Conservation (phyloP, 1,139 yeast genomes). For the Eremothecium cymbalariae region DNA sequence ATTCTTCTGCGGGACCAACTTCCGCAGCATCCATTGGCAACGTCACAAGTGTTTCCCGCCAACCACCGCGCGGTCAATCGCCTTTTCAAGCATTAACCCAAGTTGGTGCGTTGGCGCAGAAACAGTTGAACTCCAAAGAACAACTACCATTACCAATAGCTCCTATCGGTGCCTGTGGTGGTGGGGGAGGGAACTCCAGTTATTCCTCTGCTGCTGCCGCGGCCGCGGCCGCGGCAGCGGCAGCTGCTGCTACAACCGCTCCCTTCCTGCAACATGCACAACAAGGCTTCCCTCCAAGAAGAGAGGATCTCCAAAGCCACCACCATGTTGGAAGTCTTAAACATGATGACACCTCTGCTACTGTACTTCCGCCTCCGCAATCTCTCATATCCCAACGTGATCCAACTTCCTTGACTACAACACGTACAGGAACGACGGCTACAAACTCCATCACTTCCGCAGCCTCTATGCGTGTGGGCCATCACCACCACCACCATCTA, state of each 20-base stretch:
- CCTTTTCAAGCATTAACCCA: constrained; percentile 5
- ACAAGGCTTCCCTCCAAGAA: not conserved
- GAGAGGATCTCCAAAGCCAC: constrained; percentile 1
- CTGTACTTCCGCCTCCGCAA: constrained; percentile 4
- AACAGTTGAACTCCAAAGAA: constrained; percentile 5
- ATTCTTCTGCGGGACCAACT: not conserved
- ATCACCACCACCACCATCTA: not conserved
- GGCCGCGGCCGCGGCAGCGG: constrained; percentile 7
- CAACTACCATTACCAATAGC: constrained; percentile 5
- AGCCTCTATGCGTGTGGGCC: too few species aligned
- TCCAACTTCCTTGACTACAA: too few species aligned
- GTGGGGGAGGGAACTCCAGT: constrained; percentile 1
- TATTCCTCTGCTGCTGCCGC: not conserved
- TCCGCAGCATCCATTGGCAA: not conserved
- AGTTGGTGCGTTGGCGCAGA: constrained; percentile 5
- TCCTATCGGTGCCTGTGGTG: constrained; percentile 8
- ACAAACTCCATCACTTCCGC: too few species aligned
- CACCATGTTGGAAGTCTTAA: not conserved
- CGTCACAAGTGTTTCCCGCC: not conserved
- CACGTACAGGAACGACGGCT: too few species aligned
- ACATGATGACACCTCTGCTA: not conserved
- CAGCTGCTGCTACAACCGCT: constrained; percentile 10
- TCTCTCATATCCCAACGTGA: constrained; percentile 1
- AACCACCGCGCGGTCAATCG: constrained; percentile 4
- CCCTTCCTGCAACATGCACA: not conserved